A percentile compares a stretch with the other conserved stretches of the same genome.
Conservation (phyloP, 345 rosid genomes). For the Passiflora organensis region DNA sequence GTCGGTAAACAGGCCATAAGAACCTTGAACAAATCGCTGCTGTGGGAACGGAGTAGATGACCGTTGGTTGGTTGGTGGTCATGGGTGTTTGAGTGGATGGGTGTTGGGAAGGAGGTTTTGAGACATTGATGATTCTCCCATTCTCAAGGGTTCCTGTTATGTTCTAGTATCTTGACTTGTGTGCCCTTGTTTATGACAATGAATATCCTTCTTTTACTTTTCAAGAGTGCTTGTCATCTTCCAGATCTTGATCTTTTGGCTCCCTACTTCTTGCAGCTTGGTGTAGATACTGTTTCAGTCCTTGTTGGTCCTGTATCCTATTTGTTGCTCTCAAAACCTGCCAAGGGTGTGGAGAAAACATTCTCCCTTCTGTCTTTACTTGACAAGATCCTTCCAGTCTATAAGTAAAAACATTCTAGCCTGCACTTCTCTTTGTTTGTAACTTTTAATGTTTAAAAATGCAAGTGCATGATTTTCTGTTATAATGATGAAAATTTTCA, state of each 20-base stretch:
- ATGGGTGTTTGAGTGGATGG: too few relatives aligned
- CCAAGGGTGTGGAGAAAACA: constrained; percentile 84
- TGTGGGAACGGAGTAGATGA: too few relatives aligned
- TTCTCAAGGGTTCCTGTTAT: too few relatives aligned
- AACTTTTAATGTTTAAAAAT: constrained; percentile 1
- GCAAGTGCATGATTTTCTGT: constrained; percentile 19
- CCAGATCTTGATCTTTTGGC: constrained; percentile 7
- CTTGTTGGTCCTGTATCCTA: constrained; percentile 93
- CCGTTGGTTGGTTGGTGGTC: too few relatives aligned
- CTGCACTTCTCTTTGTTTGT: not conserved
- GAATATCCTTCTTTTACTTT: too few relatives aligned
- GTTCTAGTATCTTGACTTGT: too few relatives aligned
- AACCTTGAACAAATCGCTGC: too few relatives aligned
- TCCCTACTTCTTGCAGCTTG: constrained; percentile 57
- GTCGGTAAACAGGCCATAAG: too few relatives aligned
- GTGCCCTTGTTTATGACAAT: too few relatives aligned
- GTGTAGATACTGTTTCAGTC: constrained; percentile 83
- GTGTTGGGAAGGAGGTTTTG: too few relatives aligned
- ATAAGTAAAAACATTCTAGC: constrained; percentile 57
- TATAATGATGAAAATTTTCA: constrained; percentile 22
- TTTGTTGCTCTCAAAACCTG: constrained; percentile 88
- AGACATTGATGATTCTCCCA: too few relatives aligned
- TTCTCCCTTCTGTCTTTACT: constrained; percentile 87
- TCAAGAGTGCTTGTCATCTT: not conserved
- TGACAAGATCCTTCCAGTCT: constrained; percentile 73